These are phyloP conservation scores for Maudiozyma turicensis DNA, from an alignment of 805 yeast genomes.

Conservation along the genomic window DNA sequence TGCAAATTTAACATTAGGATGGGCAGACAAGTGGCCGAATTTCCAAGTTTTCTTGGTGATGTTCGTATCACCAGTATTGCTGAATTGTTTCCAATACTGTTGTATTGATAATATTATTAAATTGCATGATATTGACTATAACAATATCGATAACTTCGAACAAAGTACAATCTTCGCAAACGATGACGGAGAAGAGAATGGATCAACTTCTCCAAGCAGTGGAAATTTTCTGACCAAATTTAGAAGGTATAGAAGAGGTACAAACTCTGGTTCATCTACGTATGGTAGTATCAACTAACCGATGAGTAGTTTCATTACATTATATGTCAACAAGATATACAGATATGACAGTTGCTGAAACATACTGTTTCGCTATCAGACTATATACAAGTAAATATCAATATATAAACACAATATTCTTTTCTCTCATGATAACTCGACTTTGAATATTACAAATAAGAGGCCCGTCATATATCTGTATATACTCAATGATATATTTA, in stretches of 20 bases:
- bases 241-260: not conserved
- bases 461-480: too few relatives aligned
- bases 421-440: too few relatives aligned
- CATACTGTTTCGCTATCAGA: too few relatives aligned
- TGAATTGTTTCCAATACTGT: slow-evolving; percentile 66
- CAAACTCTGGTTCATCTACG: not conserved
- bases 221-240: not conserved
- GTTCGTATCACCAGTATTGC: slow-evolving; percentile 65
- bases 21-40: slow-evolving; percentile 74
- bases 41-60: slow-evolving; percentile 81
- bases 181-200: not conserved
- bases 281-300: not conserved
- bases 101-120: slow-evolving; percentile 68
- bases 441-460: too few relatives aligned
- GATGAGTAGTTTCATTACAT: not conserved
- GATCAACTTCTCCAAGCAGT: not conserved
- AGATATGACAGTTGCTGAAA: too few relatives aligned
- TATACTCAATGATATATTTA: too few relatives aligned
- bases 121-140: slow-evolving; percentile 31
- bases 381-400: too few relatives aligned
- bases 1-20: slow-evolving; percentile 66
- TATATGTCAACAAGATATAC: too few relatives aligned
- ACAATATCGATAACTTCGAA: slow-evolving; percentile 25
- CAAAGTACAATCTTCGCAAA: slow-evolving; percentile 10
- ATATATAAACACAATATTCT: too few relatives aligned